Evolutionary conservation across 2,329 filamentous ascomycete genomes (phyloP), one percentile per base, ranked within the genome.

Genomic region (Xylariaceae sp.): DNA sequence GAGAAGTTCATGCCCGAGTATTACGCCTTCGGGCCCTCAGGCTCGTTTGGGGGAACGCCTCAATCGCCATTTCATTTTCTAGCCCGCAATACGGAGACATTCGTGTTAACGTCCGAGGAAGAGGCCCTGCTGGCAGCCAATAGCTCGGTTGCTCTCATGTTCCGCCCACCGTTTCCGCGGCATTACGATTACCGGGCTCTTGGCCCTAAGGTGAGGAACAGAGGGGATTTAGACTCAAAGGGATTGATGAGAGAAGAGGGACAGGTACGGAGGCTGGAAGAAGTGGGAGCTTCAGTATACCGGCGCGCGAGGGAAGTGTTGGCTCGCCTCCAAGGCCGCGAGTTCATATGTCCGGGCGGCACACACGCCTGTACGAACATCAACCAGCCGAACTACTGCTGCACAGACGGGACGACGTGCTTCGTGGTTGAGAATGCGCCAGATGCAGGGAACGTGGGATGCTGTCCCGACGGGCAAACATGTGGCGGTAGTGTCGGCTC

Each of bases 1-100:
- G 87, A 90, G 67, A 94, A 91, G 78, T 87, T 93, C 67, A 83
- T 86, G 61, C 75, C 86, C 50, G 81, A 89, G 37, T 87, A 91
- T 69, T 86, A 78, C 60, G 78, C 75, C 59, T 83, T 83, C 62
- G 66, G 65, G 2, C 57, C 62, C 23, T n/a, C 56, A 59, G 41
- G 26, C 53, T 16, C 56, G 30, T 51, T 33, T 20, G 21, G 49
- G 42, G 45, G 51, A 10, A 7, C 7, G 23, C 21, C 30, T 1
- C 63, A 56, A 45, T 42, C 15, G 61, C 70, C 27, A 55, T 69
- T 50, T 2, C 35, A 33, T 6, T 26, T 59, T 10, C 55, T 69
- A 21, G 65, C 69, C 35, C 65, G 71, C 8, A 67, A 66, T 6
- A 64, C 68, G 32, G 63, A 64, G n/a, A 62, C 4, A 4, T 16